These are phyloP conservation scores for Aspergillus leporis DNA, from an alignment of 495 filamentous ascomycete species.

Conservation along the genomic window DNA sequence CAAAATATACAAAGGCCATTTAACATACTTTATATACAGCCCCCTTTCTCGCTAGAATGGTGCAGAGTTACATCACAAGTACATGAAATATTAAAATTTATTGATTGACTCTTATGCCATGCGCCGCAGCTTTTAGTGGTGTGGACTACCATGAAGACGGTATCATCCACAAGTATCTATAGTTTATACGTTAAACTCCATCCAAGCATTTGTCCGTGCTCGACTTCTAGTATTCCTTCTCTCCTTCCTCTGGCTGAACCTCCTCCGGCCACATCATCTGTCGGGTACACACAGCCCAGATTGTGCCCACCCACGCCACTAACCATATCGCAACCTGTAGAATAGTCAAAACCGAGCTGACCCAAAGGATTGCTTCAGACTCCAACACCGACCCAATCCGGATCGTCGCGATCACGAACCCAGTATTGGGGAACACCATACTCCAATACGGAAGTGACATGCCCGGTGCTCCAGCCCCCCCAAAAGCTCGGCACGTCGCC, in stretches of 20 bases:
- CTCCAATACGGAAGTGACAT: constrained; percentile 28
- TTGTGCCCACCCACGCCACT: neutral
- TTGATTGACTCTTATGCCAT: too few species aligned
- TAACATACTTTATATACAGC: too few species aligned
- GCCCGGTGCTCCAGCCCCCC: neutral
- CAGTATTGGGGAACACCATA: constrained; percentile 36
- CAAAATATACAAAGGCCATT: too few species aligned
- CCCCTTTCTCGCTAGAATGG: too few species aligned
- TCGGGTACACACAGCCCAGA: constrained; percentile 7
- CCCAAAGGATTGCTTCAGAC: constrained; percentile 31
- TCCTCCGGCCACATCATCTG: constrained; percentile 10
- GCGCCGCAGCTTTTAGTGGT: too few species aligned
- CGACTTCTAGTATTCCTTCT: neutral
- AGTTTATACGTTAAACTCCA: too few species aligned
- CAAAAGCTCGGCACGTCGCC: constrained; percentile 37
- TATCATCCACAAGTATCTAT: too few species aligned
- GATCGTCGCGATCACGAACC: constrained; percentile 35
- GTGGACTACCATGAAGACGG: too few species aligned
- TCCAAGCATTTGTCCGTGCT: too few species aligned
- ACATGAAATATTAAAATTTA: too few species aligned
- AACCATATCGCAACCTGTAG: constrained; percentile 19
- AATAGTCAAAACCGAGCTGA: constrained; percentile 21
- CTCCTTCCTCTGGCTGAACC: neutral
- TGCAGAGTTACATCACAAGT: too few species aligned
- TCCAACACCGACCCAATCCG: constrained; percentile 31